phyloP scores from a whole-genome alignment of 768 basidiomycete species.

The Tubosaeta sp. region DNA sequence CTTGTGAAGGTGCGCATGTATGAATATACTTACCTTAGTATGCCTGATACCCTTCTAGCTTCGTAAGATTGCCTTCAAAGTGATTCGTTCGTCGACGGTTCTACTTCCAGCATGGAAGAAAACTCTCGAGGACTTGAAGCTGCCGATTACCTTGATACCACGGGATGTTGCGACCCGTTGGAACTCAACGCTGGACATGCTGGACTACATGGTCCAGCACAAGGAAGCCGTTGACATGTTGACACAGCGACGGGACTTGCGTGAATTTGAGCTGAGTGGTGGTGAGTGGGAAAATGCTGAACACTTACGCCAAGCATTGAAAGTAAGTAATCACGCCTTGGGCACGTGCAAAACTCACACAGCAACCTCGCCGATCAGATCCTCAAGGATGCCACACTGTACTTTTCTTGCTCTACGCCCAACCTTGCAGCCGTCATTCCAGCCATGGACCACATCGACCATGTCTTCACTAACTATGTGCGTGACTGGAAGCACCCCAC shows the following conservation, averaged over 20 bases:
- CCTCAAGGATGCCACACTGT: neutral
- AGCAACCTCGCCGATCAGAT: neutral
- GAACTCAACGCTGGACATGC: neutral
- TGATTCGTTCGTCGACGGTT: neutral
- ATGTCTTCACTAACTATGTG: neutral
- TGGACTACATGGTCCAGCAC: neutral
- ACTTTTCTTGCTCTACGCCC: neutral
- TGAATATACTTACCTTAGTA: no score
- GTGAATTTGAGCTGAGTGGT: neutral
- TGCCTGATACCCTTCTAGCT: neutral
- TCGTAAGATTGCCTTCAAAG: neutral
- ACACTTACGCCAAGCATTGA: neutral
- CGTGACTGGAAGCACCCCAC: neutral
- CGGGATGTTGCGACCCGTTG: neutral
- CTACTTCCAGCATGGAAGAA: neutral
- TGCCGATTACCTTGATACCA: neutral
- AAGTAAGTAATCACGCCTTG: neutral
- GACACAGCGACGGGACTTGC: neutral
- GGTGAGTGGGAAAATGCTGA: neutral
- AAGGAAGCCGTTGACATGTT: neutral
- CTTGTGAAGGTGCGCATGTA: constrained; percentile 5
- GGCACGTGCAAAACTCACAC: neutral
- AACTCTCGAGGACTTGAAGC: neutral
- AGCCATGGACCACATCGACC: neutral
- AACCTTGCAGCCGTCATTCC: neutral